Base-by-base conservation (phyloP, 441 rosid species). In the Breynia disticha region DNA sequence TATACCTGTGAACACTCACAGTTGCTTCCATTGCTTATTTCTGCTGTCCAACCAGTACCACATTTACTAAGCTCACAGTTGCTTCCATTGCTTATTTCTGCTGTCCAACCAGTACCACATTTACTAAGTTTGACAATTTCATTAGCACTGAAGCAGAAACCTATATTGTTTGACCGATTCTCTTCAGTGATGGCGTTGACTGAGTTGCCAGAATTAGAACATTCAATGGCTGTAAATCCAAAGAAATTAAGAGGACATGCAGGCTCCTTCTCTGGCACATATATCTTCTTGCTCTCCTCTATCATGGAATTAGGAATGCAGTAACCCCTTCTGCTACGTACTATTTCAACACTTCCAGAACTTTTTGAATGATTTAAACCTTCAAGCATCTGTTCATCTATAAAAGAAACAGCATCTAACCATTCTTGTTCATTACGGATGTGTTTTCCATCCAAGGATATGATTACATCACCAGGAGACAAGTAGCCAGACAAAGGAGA, bases 401-500 rank as follows among this genome's bases (percentile, higher is more conserved):
- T 55, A 55, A 73, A 55, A 60, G 69, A 43, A 62, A 74, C 59
- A 63, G 74, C 53, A 69, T 70, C 80, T 46, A 71, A 61, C 95
- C 94, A 91, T 10, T 91, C 90, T 19, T 60, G 80, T 20, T 70
- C 75, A 54, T 67, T 67, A 63, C 69, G 72, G 50, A 84, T 66
- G 19, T 43, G 64, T 37, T 71, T 66, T 39, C 91, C 95, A 77
- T 86, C 90, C 67, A 91, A 45, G 18, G 89, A 78, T 56, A 80
- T 60, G 14, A 91, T 79, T 20, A 70, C 69, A 82, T 91, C 94
- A 8, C 84, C 87, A 42, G 86, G 77, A 63, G 86, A 84, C 70
- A 91, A 68, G 66, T 82, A 79, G 48, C 86, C 82, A 35, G 71
- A 77, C 73, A 91, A 72, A 28, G 91, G 82, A 0, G 91, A 88